Conservation (phyloP, 2,329 filamentous ascomycete genomes). For the Sporothrix pseudoabietina region DNA sequence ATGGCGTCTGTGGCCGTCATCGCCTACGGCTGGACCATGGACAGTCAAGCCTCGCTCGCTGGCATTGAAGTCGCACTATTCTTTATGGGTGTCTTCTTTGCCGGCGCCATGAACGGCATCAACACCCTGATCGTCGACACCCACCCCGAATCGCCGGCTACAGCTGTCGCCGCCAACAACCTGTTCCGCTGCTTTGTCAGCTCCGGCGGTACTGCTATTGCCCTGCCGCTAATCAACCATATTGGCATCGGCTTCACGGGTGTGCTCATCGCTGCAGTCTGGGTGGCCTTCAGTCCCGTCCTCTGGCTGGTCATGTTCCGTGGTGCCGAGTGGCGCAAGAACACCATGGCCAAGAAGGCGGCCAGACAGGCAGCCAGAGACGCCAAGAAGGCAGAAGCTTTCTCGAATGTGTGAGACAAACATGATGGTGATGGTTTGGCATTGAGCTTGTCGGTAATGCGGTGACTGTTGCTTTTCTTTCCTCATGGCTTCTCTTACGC, state of each 20-base stretch:
- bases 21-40: constrained; percentile 38
- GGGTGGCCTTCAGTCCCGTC: constrained; percentile 35
- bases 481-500: neutral
- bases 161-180: constrained; percentile 37
- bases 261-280: constrained; percentile 37
- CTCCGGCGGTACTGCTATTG: constrained; percentile 37
- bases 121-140: constrained; percentile 36
- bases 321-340: constrained; percentile 36
- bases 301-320: constrained; percentile 39
- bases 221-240: constrained; percentile 36
- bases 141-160: constrained; percentile 33
- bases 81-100: constrained; percentile 36
- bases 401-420: neutral
- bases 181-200: constrained; percentile 38
- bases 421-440: no score
- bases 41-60: constrained; percentile 35
- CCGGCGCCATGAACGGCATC: constrained; percentile 36
- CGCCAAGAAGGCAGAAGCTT: neutral
- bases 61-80: constrained; percentile 36
- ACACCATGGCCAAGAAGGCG: constrained; percentile 20
- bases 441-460: neutral
- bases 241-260: constrained; percentile 38
- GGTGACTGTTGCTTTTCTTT: neutral
- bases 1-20: constrained; percentile 33
- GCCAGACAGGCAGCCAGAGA: constrained; percentile 22